Percentiles rank a stretch among this genome's conserved stretches.
Evolutionary conservation across 305 asterid species (phyloP).

Genomic region (Fraxinus ornus): DNA sequence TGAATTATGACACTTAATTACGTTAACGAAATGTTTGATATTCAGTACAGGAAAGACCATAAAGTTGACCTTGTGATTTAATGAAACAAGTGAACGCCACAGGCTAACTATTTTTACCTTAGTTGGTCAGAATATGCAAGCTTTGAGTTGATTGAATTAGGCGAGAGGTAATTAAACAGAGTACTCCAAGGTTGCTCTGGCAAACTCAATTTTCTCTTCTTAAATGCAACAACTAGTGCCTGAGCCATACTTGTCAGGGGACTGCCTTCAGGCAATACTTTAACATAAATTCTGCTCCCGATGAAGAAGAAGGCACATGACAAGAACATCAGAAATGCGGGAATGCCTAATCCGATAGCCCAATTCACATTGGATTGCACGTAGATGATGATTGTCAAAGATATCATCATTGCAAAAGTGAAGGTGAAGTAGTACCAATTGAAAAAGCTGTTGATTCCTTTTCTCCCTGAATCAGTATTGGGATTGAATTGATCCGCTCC

Average conservation of each 20-base stretch:
- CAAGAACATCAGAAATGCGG: conserved; percentile 53
- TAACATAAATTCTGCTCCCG: conserved; percentile 56
- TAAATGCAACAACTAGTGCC: conserved; percentile 17
- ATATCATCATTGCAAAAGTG: conserved; percentile 65
- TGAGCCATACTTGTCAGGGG: conserved; percentile 53
- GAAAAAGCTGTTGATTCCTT: conserved; percentile 64
- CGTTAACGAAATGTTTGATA: conserved; percentile 23
- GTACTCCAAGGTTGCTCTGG: conserved; percentile 43
- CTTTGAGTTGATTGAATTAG: conserved; percentile 44
- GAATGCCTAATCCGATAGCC: conserved; percentile 67
- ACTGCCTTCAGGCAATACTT: conserved; percentile 52
- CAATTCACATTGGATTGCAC: conserved; percentile 54
- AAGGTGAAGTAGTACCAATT: conserved; percentile 72
- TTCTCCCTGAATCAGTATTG: conserved; percentile 51
- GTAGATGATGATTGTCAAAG: conserved; percentile 58
- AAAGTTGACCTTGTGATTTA: neutral
- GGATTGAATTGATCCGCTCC: conserved; percentile 81
- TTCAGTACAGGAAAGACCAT: neutral
- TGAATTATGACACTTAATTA: conserved; percentile 13
- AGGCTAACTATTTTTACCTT: conserved; percentile 27
- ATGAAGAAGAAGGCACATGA: conserved; percentile 50
- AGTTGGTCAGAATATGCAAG: conserved; percentile 49
- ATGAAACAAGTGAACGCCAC: neutral
- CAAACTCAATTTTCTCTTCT: conserved; percentile 47
- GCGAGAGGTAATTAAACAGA: conserved; percentile 37